phyloP scores from a whole-genome alignment of 306 rosid genomes.

The Glycine soja region DNA sequence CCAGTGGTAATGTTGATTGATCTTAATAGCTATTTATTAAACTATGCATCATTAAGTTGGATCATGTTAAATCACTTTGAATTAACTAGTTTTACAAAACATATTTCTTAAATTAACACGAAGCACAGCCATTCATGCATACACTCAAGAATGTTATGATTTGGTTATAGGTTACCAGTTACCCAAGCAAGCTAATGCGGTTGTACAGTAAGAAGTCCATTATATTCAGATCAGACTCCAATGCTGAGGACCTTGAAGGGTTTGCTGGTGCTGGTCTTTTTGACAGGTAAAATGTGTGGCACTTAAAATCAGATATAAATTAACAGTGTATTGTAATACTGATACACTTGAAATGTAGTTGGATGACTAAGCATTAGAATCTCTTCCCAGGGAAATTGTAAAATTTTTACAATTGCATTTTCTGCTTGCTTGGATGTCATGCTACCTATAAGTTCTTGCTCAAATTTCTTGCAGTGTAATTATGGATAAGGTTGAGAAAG shows the following conservation, averaged over 20 bases:
- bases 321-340: not conserved
- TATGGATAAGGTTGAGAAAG: slow-evolving; percentile 8
- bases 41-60: not conserved
- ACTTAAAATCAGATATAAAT: not conserved
- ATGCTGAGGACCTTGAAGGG: slow-evolving; percentile 14
- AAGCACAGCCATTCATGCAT: not conserved
- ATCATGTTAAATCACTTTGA: not conserved
- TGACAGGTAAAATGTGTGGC: not conserved
- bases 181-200: not conserved
- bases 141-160: not conserved
- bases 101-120: not conserved
- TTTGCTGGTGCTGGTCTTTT: slow-evolving; percentile 23
- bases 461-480: slow-evolving; percentile 12
- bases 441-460: not conserved
- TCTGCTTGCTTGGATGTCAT: not conserved
- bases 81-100: not conserved
- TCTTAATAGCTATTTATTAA: not conserved
- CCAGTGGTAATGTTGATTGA: not conserved
- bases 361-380: not conserved
- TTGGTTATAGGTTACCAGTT: not conserved
- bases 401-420: not conserved
- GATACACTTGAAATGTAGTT: not conserved
- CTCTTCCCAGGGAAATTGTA: not conserved
- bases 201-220: slow-evolving; percentile 22
- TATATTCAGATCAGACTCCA: slow-evolving; percentile 15